phyloP scores from a whole-genome alignment of 306 rosid genomes.

The Hippophae gyantsensis region DNA sequence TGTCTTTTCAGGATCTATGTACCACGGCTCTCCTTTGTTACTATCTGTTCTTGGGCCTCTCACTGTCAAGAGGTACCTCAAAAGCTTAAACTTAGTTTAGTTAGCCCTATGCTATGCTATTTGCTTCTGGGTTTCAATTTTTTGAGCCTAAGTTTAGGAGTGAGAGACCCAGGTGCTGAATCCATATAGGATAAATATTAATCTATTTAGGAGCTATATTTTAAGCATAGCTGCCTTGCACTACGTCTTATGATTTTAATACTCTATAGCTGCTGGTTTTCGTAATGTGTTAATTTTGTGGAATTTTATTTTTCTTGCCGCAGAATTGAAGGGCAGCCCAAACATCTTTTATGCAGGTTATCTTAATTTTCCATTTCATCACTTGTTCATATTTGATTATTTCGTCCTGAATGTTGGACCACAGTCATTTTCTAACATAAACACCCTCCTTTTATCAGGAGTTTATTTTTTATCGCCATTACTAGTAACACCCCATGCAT shows the following conservation, averaged over 20 bases:
- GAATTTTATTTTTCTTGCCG: constrained; percentile 12
- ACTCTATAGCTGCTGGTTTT: not conserved
- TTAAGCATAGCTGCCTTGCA: not conserved
- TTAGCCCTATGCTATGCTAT: not conserved
- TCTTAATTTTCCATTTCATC: constrained; percentile 9
- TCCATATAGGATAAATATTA: not conserved
- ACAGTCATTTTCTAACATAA: too few species aligned
- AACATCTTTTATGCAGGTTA: constrained; percentile 78
- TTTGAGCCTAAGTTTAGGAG: not conserved
- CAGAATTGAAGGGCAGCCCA: constrained; percentile 81
- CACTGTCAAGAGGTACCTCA: constrained; percentile 44
- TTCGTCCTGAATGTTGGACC: too few species aligned
- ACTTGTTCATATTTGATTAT: not conserved
- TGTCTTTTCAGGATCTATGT: constrained; percentile 64
- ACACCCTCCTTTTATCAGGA: too few species aligned
- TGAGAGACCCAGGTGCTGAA: not conserved
- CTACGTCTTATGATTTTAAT: not conserved
- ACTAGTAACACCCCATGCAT: too few species aligned
- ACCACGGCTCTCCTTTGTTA: constrained; percentile 84
- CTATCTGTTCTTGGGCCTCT: constrained; percentile 80
- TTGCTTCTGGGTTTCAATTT: not conserved
- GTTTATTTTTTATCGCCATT: too few species aligned
- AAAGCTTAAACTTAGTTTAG: not conserved
- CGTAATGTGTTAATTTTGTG: not conserved
- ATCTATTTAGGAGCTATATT: too few species aligned